Evolutionary conservation across 768 basidiomycete species (phyloP).

Genomic region (Leccinum subtestaceum): DNA sequence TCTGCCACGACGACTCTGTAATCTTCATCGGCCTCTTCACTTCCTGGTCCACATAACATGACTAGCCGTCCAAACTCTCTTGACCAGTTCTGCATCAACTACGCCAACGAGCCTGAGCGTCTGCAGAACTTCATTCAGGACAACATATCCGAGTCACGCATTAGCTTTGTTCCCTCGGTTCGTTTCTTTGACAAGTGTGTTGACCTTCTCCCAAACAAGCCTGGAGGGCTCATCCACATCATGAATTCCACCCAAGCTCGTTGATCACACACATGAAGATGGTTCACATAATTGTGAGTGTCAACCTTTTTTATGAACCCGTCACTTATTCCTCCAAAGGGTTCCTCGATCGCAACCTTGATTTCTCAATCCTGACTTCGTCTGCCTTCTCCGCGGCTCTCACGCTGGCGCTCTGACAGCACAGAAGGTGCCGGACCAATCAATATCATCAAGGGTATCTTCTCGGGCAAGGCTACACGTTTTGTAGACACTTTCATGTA

Average conservation of each 20-base stretch:
- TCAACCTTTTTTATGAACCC: conserved; percentile 88
- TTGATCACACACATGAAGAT: conserved; percentile 79
- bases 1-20: conserved; percentile 89
- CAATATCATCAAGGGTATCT: conserved; percentile 88
- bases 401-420: conserved; percentile 34
- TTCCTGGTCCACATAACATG: conserved; percentile 91
- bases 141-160: conserved; percentile 74
- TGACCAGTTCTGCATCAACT: conserved; percentile 96
- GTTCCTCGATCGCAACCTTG: conserved; percentile 86
- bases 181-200: conserved; percentile 92
- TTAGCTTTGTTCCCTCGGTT: conserved; percentile 63
- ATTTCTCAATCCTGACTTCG: conserved; percentile 87
- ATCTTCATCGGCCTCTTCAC: conserved; percentile 92
- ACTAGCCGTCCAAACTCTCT: conserved; percentile 85
- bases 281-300: conserved; percentile 88
- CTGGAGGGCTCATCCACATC: conserved; percentile 92
- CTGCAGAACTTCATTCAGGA: conserved; percentile 81
- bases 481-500: too few species aligned
- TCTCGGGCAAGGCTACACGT: conserved; percentile 69
- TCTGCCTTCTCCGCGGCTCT: conserved; percentile 78
- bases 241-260: conserved; percentile 91
- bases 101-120: conserved; percentile 75
- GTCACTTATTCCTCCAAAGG: conserved; percentile 90
- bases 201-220: conserved; percentile 77
- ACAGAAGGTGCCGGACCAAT: conserved; percentile 73